These are phyloP conservation scores for Cystobasidiaceae sp. DNA, from an alignment of 1,284 basidiomycete genomes.

Conservation along the genomic window DNA sequence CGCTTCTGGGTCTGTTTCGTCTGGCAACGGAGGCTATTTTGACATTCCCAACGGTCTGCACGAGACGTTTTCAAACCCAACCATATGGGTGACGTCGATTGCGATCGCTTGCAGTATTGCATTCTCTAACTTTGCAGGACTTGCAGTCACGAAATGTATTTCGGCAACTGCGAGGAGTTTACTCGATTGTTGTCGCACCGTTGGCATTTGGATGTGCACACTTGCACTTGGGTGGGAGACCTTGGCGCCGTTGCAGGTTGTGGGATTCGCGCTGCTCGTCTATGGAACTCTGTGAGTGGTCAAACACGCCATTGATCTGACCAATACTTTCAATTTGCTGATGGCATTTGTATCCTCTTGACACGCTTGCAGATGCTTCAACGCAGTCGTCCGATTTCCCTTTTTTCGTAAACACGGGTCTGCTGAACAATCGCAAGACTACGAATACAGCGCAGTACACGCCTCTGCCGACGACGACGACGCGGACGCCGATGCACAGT, in stretches of 20 bases:
- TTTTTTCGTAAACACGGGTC: conserved; percentile 24
- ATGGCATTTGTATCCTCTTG: neutral
- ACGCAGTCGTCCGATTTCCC: conserved; percentile 14
- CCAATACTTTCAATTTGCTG: neutral
- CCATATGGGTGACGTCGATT: conserved; percentile 70
- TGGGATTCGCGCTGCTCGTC: conserved; percentile 86
- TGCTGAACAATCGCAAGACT: too few relatives aligned
- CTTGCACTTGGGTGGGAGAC: conserved; percentile 87
- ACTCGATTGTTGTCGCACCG: conserved; percentile 91
- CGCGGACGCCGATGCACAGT: too few relatives aligned
- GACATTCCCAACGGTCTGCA: conserved; percentile 83
- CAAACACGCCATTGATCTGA: neutral
- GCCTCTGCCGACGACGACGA: too few relatives aligned
- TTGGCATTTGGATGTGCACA: conserved; percentile 85
- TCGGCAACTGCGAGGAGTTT: conserved; percentile 52
- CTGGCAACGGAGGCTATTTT: conserved; percentile 71
- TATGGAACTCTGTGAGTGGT: conserved; percentile 51
- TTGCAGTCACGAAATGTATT: conserved; percentile 69
- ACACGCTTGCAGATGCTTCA: conserved; percentile 12
- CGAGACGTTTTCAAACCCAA: conserved; percentile 75
- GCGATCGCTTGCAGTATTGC: conserved; percentile 60
- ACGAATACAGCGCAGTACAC: too few relatives aligned
- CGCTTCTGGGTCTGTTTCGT: conserved; percentile 8
- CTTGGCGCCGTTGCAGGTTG: conserved; percentile 77
- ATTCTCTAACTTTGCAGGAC: conserved; percentile 93